Conservation (phyloP, 2,329 filamentous ascomycete species). For the Sclerotinia nivalis region DNA sequence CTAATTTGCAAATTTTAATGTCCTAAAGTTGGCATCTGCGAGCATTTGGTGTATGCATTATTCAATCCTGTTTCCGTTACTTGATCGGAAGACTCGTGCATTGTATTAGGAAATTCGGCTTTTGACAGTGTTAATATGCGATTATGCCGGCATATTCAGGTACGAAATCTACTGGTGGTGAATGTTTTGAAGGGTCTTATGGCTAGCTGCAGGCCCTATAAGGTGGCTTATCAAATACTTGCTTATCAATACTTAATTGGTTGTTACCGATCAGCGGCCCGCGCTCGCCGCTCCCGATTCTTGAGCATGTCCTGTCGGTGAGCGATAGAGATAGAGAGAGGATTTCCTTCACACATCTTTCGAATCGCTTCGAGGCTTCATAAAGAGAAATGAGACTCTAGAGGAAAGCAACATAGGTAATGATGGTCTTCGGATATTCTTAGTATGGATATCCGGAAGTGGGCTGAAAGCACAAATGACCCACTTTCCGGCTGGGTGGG, state of each 20-base stretch:
- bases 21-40: background rate
- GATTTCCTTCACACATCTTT: background rate
- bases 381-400: background rate
- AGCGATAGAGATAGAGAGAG: background rate
- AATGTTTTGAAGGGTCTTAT: background rate
- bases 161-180: background rate
- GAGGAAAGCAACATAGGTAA: background rate
- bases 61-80: background rate
- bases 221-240: background rate
- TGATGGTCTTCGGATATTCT: background rate
- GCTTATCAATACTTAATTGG: too few species aligned
- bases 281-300: background rate
- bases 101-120: background rate
- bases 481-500: background rate
- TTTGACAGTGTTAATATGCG: background rate
- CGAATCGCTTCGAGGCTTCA: background rate
- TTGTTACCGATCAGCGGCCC: background rate
- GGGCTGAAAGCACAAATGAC: background rate
- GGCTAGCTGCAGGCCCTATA: background rate
- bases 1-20: background rate
- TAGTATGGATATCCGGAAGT: conserved; percentile 7
- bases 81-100: background rate
- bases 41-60: too few species aligned
- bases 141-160: background rate
- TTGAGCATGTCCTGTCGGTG: background rate